These are phyloP conservation scores for Fusarium irregulare DNA, from an alignment of 2,329 filamentous ascomycete species.

Conservation along the genomic window DNA sequence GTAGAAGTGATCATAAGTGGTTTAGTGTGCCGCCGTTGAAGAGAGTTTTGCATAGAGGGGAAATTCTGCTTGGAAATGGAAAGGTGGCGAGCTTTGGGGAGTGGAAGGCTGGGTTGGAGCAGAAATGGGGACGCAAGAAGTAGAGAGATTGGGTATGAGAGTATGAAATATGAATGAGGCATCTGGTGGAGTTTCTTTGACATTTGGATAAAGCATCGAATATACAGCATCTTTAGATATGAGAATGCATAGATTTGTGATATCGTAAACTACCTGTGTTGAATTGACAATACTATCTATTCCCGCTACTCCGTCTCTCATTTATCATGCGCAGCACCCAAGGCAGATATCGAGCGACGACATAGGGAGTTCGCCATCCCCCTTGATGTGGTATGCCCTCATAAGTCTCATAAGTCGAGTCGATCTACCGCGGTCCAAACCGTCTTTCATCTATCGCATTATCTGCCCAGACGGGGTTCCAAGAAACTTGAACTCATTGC, in stretches of 20 bases:
- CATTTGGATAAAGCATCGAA: slow-evolving; percentile 1
- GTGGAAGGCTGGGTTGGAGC: slow-evolving; percentile 52
- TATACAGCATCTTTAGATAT: background rate
- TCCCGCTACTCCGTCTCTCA: background rate
- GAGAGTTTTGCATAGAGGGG: slow-evolving; percentile 51
- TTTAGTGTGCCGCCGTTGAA: slow-evolving; percentile 53
- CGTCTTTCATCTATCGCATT: too few species aligned
- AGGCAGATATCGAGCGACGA: background rate
- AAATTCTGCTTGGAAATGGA: slow-evolving; percentile 52
- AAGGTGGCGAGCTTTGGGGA: slow-evolving; percentile 49
- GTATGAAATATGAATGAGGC: slow-evolving; percentile 15
- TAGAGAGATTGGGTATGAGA: slow-evolving; percentile 1
- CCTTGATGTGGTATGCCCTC: background rate
- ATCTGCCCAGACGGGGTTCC: too few species aligned
- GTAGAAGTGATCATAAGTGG: slow-evolving; percentile 55
- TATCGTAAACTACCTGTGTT: too few species aligned
- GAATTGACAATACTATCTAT: background rate
- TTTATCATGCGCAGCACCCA: background rate
- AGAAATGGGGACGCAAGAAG: slow-evolving; percentile 44
- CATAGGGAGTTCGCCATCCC: too few species aligned
- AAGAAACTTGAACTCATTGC: too few species aligned
- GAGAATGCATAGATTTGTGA: background rate
- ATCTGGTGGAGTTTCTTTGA: slow-evolving; percentile 14
- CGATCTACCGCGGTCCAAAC: too few species aligned
- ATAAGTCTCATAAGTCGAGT: background rate